Evolutionary conservation across 331 rosid species (phyloP).

Genomic region (Telfairia occidentalis): DNA sequence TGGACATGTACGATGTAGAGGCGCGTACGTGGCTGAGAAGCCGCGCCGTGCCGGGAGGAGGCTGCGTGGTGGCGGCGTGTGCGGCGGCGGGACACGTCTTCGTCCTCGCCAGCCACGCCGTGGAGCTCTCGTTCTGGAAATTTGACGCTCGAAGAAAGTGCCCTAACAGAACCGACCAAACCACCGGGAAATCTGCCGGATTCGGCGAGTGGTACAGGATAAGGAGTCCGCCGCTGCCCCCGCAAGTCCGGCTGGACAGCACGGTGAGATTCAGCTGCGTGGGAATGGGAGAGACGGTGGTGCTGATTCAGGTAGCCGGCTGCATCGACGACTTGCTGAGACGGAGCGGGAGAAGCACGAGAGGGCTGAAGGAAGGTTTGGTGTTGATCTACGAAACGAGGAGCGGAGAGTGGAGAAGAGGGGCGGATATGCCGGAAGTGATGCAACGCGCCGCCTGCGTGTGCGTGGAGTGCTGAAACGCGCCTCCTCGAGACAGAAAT

Average conservation of each 20-base stretch:
- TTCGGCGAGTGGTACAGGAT: constrained; percentile 61
- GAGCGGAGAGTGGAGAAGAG: constrained; percentile 41
- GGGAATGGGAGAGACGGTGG: constrained; percentile 48
- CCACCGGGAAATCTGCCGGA: background rate
- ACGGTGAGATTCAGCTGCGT: constrained; percentile 52
- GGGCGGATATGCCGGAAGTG: constrained; percentile 38
- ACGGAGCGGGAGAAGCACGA: constrained; percentile 26
- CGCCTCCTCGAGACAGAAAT: background rate
- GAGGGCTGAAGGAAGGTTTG: constrained; percentile 36
- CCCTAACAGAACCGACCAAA: background rate
- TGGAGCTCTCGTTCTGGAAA: constrained; percentile 64
- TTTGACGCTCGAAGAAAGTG: constrained; percentile 32
- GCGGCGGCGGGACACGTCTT: constrained; percentile 27
- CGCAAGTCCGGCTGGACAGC: constrained; percentile 41
- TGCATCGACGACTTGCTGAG: constrained; percentile 28
- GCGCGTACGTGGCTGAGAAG: constrained; percentile 48
- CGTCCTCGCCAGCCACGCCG: constrained; percentile 56
- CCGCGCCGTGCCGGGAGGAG: constrained; percentile 45
- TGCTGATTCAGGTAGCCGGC: constrained; percentile 39
- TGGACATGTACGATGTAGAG: constrained; percentile 66
- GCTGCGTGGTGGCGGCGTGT: constrained; percentile 69
- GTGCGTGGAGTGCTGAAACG: constrained; percentile 41
- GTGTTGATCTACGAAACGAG: constrained; percentile 40
- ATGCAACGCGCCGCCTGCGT: constrained; percentile 61
- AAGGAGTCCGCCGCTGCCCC: constrained; percentile 47